phyloP scores from a whole-genome alignment of 2,329 filamentous ascomycete genomes.

The Cucurbitaria berberidis region DNA sequence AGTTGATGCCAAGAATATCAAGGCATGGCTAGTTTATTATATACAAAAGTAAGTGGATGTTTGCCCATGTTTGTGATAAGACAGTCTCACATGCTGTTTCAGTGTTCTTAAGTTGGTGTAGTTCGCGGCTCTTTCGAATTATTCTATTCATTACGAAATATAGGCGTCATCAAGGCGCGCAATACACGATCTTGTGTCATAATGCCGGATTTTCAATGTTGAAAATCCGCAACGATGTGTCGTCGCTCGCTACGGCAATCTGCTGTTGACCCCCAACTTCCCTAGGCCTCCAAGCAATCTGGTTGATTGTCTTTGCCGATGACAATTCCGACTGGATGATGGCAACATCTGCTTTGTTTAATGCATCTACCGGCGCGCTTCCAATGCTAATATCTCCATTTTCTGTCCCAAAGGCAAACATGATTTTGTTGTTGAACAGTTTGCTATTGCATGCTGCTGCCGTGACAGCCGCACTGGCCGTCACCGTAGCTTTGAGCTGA shows the following conservation, averaged over 20 bases:
- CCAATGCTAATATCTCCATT: constrained; percentile 35
- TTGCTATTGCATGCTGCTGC: constrained; percentile 32
- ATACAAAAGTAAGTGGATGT: no score
- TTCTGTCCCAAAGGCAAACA: constrained; percentile 45
- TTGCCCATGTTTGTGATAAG: no score
- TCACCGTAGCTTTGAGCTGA: constrained; percentile 31
- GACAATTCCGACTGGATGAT: constrained; percentile 19
- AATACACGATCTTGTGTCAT: neutral
- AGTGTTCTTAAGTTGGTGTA: no score
- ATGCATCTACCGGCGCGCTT: neutral
- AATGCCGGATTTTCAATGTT: constrained; percentile 13
- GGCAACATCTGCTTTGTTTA: constrained; percentile 22
- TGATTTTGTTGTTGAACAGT: neutral
- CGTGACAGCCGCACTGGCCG: constrained; percentile 35
- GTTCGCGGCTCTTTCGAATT: no score
- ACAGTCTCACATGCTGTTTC: no score
- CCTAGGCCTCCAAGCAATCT: constrained; percentile 42
- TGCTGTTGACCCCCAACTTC: constrained; percentile 22
- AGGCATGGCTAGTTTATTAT: no score
- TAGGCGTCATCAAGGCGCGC: neutral
- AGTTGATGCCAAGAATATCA: no score
- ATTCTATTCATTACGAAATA: no score
- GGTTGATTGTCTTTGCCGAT: constrained; percentile 40
- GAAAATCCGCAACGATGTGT: constrained; percentile 49
- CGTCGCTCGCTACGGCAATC: constrained; percentile 52